A percentile compares a stretch with the other conserved stretches of the same genome.
Conservation (phyloP, 2,329 filamentous ascomycete genomes). For the Sclerotinia sclerotiorum region DNA sequence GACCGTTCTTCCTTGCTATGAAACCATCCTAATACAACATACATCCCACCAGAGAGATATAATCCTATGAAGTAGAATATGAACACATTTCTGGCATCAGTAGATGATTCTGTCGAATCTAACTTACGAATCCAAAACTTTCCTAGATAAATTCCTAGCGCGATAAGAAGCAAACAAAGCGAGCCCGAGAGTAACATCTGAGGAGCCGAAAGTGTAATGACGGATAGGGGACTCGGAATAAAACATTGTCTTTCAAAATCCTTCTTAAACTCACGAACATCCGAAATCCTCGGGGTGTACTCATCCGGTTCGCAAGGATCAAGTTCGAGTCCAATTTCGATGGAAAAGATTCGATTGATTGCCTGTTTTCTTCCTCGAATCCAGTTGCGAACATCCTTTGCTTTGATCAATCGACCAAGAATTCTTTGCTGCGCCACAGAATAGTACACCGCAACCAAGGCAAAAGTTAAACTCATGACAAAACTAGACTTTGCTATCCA, state of each 20-base stretch:
- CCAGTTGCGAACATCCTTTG: conserved; percentile 4
- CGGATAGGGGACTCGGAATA: not conserved
- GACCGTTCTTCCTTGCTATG: not conserved
- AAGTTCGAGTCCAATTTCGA: not conserved
- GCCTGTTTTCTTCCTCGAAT: not conserved
- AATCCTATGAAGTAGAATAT: not conserved
- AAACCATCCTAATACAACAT: not conserved
- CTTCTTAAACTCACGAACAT: not conserved
- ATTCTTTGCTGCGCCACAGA: not conserved
- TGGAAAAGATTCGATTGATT: not conserved
- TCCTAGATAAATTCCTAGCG: not conserved
- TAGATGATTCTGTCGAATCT: not conserved
- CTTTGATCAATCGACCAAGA: not conserved
- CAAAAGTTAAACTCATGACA: not conserved
- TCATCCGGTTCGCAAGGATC: conserved; percentile 7
- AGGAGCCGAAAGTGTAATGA: not conserved
- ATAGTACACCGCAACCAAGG: not conserved
- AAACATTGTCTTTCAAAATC: conserved; percentile 2
- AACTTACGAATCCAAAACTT: not conserved
- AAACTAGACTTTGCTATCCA: conserved; percentile 8
- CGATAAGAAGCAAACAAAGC: not conserved
- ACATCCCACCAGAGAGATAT: not conserved
- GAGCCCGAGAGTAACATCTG: not conserved
- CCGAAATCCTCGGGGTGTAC: not conserved
- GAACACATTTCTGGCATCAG: conserved; percentile 11